phyloP scores from a whole-genome alignment of 1,284 basidiomycete species.

The Ganoderma sinense region DNA sequence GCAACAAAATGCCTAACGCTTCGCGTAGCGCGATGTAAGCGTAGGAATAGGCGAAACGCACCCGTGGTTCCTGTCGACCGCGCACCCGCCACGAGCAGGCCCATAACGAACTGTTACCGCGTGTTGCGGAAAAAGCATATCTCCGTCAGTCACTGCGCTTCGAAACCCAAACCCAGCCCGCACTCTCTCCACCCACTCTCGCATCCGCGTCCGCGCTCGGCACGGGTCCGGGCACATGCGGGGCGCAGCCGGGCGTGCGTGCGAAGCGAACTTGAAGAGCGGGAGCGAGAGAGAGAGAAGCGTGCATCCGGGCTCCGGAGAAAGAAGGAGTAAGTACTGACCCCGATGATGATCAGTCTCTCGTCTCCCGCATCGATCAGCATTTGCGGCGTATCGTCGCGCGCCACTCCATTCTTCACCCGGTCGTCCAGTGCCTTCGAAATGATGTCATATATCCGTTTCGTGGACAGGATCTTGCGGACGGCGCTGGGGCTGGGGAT shows the following conservation, averaged over 20 bases:
- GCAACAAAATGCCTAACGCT: slow-evolving; percentile 13
- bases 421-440: slow-evolving; percentile 60
- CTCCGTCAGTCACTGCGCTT: slow-evolving; percentile 18
- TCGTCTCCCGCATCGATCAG: slow-evolving; percentile 74
- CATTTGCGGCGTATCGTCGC: slow-evolving; percentile 75
- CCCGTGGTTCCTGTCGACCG: slow-evolving; percentile 78
- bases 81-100: slow-evolving; percentile 75
- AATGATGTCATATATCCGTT: slow-evolving; percentile 75
- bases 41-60: slow-evolving; percentile 34
- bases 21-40: background rate
- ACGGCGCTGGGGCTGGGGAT: slow-evolving; percentile 74
- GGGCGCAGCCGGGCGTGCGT: background rate
- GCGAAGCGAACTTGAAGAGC: slow-evolving; percentile 18
- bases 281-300: background rate
- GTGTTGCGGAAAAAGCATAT: slow-evolving; percentile 23
- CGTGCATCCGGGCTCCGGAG: slow-evolving; percentile 7
- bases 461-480: slow-evolving; percentile 71
- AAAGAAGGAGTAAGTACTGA: slow-evolving; percentile 45
- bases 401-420: slow-evolving; percentile 58
- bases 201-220: background rate
- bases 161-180: background rate
- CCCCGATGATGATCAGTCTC: slow-evolving; percentile 70
- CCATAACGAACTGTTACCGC: slow-evolving; percentile 72
- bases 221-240: slow-evolving; percentile 4
- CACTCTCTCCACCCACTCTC: background rate